A percentile compares a stretch with the other conserved stretches of the same genome.
phyloP scores from a whole-genome alignment of 306 rosid genomes.

The Castanea sativa region DNA sequence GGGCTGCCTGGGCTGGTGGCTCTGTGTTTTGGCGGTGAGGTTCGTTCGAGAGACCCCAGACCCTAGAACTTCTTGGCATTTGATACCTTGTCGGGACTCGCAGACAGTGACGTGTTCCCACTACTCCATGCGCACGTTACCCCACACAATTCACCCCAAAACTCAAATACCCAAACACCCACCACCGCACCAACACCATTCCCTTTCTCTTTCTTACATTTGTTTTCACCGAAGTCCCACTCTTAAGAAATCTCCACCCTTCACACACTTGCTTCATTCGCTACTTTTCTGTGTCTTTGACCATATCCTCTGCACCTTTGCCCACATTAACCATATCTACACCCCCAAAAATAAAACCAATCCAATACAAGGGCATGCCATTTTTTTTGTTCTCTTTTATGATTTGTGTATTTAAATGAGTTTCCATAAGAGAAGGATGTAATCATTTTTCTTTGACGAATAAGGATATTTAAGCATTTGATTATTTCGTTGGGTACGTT shows the following conservation, averaged over 20 bases:
- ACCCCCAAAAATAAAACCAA: neutral
- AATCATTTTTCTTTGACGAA: too few species aligned
- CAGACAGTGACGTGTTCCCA: conserved; percentile 46
- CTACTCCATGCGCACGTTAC: conserved; percentile 43
- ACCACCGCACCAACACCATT: neutral
- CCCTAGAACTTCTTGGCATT: conserved; percentile 25
- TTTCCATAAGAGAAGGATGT: neutral
- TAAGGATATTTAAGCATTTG: fast-evolving
- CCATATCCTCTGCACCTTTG: neutral
- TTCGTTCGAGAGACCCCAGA: neutral
- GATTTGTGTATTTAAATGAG: neutral
- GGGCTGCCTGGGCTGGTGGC: neutral
- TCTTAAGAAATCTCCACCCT: neutral
- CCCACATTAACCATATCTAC: neutral
- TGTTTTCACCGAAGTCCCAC: conserved; percentile 2
- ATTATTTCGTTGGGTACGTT: too few species aligned
- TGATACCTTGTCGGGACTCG: conserved; percentile 36
- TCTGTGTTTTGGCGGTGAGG: conserved; percentile 34
- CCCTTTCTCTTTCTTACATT: neutral
- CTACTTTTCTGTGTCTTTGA: neutral
- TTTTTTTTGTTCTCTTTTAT: neutral
- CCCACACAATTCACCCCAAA: conserved; percentile 20
- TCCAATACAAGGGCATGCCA: neutral
- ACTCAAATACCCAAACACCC: conserved; percentile 17
- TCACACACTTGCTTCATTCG: neutral